Evolutionary conservation across 495 filamentous ascomycete species (phyloP).

Genomic region (Penicillium angulare): DNA sequence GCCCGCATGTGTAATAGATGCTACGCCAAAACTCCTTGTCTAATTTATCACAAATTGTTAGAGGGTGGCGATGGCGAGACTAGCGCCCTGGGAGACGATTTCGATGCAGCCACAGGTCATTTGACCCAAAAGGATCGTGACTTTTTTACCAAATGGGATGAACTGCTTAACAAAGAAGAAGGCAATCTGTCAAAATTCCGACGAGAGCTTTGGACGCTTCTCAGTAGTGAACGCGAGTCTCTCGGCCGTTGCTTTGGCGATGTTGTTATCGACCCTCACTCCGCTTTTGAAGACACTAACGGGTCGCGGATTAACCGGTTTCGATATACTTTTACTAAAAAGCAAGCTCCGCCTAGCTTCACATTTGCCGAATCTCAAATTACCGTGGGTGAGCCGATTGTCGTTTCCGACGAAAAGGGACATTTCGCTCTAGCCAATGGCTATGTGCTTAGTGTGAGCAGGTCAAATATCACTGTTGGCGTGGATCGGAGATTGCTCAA

Average conservation of each 20-base stretch:
- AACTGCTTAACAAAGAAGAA: conserved; percentile 90
- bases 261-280: conserved; percentile 76
- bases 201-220: conserved; percentile 91
- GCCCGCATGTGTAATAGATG: conserved; percentile 75
- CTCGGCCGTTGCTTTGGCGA: conserved; percentile 74
- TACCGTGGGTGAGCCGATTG: conserved; percentile 84
- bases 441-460: conserved; percentile 74
- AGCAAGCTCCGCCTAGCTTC: conserved; percentile 52
- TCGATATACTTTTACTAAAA: conserved; percentile 77
- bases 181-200: conserved; percentile 78
- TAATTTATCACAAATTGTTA: conserved; percentile 89
- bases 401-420: conserved; percentile 92
- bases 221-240: conserved; percentile 83
- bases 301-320: conserved; percentile 86
- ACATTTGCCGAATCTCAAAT: conserved; percentile 92
- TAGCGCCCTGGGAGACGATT: conserved; percentile 71
- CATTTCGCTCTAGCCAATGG: conserved; percentile 94
- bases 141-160: conserved; percentile 95
- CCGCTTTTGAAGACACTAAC: conserved; percentile 61
- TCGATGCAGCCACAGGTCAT: conserved; percentile 71
- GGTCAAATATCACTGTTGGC: conserved; percentile 73
- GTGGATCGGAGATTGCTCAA: conserved; percentile 89
- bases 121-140: conserved; percentile 68
- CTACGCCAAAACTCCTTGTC: conserved; percentile 84
- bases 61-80: conserved; percentile 81